phyloP scores from a whole-genome alignment of 106 monocot species.

The Triglochin maritima region DNA sequence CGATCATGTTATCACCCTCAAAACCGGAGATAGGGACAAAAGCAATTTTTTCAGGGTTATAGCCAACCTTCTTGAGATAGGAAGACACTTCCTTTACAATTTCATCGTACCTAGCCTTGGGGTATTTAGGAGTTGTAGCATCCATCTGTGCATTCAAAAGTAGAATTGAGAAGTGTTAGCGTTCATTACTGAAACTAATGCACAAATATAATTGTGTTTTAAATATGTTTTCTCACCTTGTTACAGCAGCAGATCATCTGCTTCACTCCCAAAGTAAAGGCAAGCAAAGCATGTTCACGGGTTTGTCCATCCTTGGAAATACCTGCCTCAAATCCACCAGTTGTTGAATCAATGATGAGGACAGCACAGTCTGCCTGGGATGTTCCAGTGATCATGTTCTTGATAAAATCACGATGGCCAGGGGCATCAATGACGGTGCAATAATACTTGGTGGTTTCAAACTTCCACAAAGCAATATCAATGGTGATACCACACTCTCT shows the following conservation, averaged over 20 bases:
- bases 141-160: no score
- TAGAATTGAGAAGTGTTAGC: no score
- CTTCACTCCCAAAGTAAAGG: constrained; percentile 17
- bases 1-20: no score
- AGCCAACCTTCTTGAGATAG: no score
- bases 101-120: no score
- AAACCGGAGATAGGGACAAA: no score
- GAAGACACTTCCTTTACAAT: no score
- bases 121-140: no score
- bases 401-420: constrained; percentile 17
- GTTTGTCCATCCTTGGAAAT: constrained; percentile 25
- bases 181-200: no score
- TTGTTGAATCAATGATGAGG: constrained; percentile 19
- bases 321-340: constrained; percentile 19
- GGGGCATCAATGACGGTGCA: constrained; percentile 23
- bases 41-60: no score
- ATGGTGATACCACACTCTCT: constrained; percentile 20
- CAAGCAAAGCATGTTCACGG: constrained; percentile 20
- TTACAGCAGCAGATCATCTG: constrained; percentile 25
- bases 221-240: constrained; percentile 3
- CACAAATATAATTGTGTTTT: neutral
- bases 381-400: constrained; percentile 25
- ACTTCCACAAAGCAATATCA: constrained; percentile 21
- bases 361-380: constrained; percentile 21
- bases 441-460: constrained; percentile 20